phyloP scores from a whole-genome alignment of 257 asterid species.

The Ballota nigra region DNA sequence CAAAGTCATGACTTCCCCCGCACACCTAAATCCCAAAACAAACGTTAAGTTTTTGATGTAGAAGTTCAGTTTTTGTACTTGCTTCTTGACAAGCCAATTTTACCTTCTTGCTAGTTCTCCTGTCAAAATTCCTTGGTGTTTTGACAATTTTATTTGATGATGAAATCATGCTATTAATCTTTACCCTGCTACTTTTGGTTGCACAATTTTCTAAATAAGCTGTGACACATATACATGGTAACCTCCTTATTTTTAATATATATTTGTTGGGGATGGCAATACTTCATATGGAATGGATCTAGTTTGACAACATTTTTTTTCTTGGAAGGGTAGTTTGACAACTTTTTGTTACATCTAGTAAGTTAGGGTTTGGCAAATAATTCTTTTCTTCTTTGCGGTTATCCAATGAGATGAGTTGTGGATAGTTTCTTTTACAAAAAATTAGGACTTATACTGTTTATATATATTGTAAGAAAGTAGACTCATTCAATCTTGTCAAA shows the following conservation, averaged over 20 bases:
- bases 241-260: neutral
- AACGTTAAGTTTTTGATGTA: slow-evolving; percentile 2
- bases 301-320: neutral
- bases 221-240: neutral
- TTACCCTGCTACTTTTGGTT: neutral
- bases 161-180: neutral
- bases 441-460: neutral
- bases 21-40: no score
- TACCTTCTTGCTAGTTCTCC: slow-evolving; percentile 1
- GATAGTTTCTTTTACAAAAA: neutral
- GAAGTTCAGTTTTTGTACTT: neutral
- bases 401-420: neutral
- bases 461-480: slow-evolving; percentile 8
- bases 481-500: neutral
- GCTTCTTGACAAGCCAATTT: slow-evolving; percentile 1
- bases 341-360: neutral
- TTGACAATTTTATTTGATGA: neutral
- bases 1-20: no score
- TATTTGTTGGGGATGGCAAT: neutral
- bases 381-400: neutral
- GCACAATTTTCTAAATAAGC: neutral
- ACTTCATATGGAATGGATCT: neutral
- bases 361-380: neutral
- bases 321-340: neutral
- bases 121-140: slow-evolving; percentile 7